phyloP scores from a whole-genome alignment of 192 early-diverging fungal genomes.

The Backusella tuberculispora region DNA sequence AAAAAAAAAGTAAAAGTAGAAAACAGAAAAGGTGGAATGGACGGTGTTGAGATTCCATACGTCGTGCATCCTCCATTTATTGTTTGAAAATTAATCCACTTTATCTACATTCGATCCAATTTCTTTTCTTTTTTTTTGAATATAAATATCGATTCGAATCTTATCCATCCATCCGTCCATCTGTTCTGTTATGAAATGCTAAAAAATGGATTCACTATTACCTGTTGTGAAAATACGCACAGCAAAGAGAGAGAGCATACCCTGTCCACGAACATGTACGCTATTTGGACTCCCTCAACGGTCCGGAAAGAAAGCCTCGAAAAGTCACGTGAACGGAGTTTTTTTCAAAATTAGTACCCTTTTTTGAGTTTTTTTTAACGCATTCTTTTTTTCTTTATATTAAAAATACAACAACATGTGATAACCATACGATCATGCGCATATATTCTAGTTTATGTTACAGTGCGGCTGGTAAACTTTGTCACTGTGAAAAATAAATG shows the following conservation, averaged over 20 bases:
- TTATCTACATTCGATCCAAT: background rate
- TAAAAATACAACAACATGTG: too few species aligned
- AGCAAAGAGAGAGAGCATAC: constrained; percentile 28
- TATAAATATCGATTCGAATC: background rate
- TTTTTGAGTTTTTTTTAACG: too few species aligned
- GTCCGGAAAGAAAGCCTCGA: too few species aligned
- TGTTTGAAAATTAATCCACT: background rate
- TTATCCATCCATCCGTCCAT: constrained; percentile 1
- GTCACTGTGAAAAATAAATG: too few species aligned
- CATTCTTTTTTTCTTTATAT: too few species aligned
- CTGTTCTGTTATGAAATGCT: background rate
- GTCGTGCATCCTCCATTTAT: too few species aligned
- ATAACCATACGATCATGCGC: too few species aligned
- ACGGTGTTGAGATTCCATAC: background rate
- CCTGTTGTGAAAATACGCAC: constrained; percentile 31
- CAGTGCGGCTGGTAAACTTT: too few species aligned
- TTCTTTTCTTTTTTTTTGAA: background rate
- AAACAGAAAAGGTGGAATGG: background rate
- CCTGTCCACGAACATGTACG: background rate
- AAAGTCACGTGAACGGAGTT: too few species aligned
- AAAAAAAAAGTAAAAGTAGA: background rate
- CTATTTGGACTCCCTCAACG: background rate
- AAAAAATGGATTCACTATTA: background rate
- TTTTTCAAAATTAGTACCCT: too few species aligned
- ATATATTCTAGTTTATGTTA: too few species aligned